These are phyloP conservation scores for Pseudoscleropodium purum DNA, from an alignment of 225 moss, liverwort and hornwort species.

Conservation along the genomic window DNA sequence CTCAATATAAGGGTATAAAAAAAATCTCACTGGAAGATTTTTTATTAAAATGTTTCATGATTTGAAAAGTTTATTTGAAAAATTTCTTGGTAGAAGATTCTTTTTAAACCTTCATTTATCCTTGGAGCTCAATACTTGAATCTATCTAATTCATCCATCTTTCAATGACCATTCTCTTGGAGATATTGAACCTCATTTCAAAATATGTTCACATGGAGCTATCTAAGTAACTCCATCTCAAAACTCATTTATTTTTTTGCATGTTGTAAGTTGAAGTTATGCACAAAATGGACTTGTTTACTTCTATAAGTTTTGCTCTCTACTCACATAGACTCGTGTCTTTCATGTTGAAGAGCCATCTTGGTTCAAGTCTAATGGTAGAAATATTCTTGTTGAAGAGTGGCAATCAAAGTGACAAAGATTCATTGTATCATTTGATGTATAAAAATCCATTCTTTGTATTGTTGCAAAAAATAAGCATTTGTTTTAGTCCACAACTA, in stretches of 20 bases:
- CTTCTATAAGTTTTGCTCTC: neutral
- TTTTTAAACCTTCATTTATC: neutral
- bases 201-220: neutral
- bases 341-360: neutral
- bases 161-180: neutral
- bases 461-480: neutral
- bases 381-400: neutral
- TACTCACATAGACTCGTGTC: neutral
- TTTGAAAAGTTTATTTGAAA: neutral
- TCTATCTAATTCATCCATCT: neutral
- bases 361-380: neutral
- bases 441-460: neutral
- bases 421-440: neutral
- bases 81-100: neutral
- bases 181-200: neutral
- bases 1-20: accelerated
- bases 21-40: neutral
- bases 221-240: neutral
- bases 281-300: neutral
- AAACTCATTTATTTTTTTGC: neutral
- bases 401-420: neutral
- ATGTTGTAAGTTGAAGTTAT: neutral
- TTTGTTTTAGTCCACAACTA: too few species aligned
- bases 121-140: neutral
- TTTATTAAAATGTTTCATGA: neutral